Base-by-base conservation (phyloP, 306 rosid genomes). In the Vicia villosa region DNA sequence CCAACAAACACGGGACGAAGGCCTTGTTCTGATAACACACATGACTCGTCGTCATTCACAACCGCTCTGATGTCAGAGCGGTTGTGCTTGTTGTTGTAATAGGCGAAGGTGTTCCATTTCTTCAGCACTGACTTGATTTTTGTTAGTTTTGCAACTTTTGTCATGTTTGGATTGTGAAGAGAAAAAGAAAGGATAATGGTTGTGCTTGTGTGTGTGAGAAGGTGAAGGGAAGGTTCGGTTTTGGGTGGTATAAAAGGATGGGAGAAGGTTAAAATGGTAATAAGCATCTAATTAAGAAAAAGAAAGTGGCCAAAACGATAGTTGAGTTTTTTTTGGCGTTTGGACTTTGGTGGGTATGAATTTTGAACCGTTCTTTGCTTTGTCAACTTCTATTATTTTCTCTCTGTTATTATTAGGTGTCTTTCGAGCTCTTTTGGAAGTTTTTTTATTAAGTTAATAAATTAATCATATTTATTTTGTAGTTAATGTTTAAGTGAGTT, bases 61-160 rank as follows among this genome's bases (percentile, higher is more conserved):
- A 80, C 68, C 61, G 84, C 61, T 80, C 49, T 78, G 37, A 41
- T 54, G 82, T 36, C 37, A 42, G 63, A 32, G 21, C 79, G 85
- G 80, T 55, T 59, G 8, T 74, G 83, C 75, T 49, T 49, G 20
- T 49, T n/a, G n/a, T 37, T 45, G 59, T 52, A 52, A 64, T 22
- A 62, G 58, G 80, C 66, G 79, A 87, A 87, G 13, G 93, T 87
- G 85, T 89, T 89, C 96, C 91, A 87, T 70, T 82, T 89, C 89
- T 85, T 87, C 26, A 89, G 87, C 36, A 87, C 88, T 17, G 89
- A 89, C 86, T 87, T 89, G 12, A 89, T 84, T 81, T 81, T 89
- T 52, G 75, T 80, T 68, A 89, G 85, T 70, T 87, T 85, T 59
- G 84, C 85, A n/a, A 78, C 87, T 74, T 80, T 89, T 12, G 91